These are phyloP conservation scores for Irpex sp. DNA, from an alignment of 1,284 basidiomycete species.

Conservation along the genomic window DNA sequence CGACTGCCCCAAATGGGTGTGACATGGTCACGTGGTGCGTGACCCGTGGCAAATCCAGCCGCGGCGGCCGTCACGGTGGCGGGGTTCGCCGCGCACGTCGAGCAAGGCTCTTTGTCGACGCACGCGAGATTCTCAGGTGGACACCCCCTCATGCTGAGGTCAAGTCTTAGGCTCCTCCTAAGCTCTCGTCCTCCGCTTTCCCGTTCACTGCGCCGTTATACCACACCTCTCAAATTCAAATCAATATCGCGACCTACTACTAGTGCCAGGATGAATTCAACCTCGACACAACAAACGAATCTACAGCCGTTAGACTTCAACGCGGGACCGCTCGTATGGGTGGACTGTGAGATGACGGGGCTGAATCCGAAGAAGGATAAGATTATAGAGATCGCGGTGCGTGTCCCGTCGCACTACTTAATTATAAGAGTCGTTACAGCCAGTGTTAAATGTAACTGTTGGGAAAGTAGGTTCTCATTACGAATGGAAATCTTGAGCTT, in stretches of 20 bases:
- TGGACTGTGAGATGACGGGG: constrained; percentile 89
- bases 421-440: too few species aligned
- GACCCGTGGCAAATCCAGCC: not conserved
- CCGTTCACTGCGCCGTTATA: not conserved
- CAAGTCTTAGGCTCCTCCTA: not conserved
- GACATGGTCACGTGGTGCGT: not conserved
- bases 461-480: constrained; percentile 65
- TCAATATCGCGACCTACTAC: too few species aligned
- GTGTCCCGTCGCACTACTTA: constrained; percentile 10
- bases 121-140: not conserved
- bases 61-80: not conserved
- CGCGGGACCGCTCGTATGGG: constrained; percentile 79
- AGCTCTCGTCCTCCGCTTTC: not conserved
- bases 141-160: not conserved
- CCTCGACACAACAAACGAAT: not conserved
- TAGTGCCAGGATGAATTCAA: constrained; percentile 5
- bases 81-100: too few species aligned
- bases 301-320: constrained; percentile 35
- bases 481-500: constrained; percentile 70
- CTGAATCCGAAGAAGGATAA: constrained; percentile 61
- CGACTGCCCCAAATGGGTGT: not conserved
- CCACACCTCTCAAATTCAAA: not conserved
- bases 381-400: constrained; percentile 73
- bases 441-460: too few species aligned
- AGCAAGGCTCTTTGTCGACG: too few species aligned